These are phyloP conservation scores for Pseudocercospora fuligena DNA, from an alignment of 2,329 filamentous ascomycete species.

Conservation along the genomic window DNA sequence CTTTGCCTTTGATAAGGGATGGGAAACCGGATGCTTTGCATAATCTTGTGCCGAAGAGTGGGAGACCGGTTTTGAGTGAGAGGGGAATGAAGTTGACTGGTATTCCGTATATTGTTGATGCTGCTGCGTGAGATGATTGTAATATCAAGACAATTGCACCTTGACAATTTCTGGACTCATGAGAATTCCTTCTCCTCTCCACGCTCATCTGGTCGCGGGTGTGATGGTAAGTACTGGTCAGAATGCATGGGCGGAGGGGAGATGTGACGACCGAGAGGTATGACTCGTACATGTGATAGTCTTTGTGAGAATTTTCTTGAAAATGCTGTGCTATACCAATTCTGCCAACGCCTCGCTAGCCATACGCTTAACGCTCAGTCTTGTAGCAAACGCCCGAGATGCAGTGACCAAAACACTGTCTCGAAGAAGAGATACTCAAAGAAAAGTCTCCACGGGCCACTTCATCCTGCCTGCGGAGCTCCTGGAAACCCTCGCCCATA, in stretches of 20 bases:
- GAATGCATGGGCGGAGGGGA: too few species aligned
- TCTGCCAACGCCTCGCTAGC: constrained; percentile 1
- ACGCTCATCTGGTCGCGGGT: too few species aligned
- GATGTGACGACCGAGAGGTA: too few species aligned
- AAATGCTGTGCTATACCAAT: not conserved
- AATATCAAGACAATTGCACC: too few species aligned
- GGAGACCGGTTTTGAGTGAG: not conserved
- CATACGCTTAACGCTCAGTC: not conserved
- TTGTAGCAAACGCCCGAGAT: not conserved
- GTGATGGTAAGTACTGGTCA: too few species aligned
- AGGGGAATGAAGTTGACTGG: not conserved
- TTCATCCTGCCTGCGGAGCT: constrained; percentile 14
- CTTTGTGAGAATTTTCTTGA: too few species aligned
- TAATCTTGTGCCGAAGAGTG: not conserved
- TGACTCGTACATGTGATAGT: too few species aligned
- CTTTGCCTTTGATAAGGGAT: too few species aligned
- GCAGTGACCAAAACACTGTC: not conserved
- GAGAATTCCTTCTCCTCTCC: too few species aligned
- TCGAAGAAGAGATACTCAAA: not conserved
- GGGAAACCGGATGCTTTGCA: not conserved
- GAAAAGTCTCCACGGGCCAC: not conserved
- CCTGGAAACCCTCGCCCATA: constrained; percentile 10
- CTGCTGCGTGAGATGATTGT: too few species aligned
- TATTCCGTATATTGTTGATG: too few species aligned
- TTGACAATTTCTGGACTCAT: too few species aligned